Evolutionary conservation across 768 basidiomycete species (phyloP), one percentile per base, ranked within the genome.

Genomic region (Mycena haematopus): DNA sequence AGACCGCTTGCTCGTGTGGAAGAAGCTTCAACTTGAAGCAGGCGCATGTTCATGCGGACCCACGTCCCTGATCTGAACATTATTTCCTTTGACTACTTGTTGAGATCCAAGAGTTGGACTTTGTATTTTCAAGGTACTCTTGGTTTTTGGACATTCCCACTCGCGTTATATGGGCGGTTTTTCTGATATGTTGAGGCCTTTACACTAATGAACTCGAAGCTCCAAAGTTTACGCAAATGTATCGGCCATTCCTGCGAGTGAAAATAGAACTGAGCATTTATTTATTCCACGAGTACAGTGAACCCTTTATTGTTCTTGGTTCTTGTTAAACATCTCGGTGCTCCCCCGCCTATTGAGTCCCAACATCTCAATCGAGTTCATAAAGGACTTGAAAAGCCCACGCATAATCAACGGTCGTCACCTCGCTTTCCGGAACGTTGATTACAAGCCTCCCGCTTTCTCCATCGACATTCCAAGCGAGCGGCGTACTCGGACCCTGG

Each of bases 1-100:
- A 65, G 86, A 88, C 63, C 78, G 78, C 47, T 65, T 89, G 17
- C 70, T 86, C 0, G 82, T 89, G 5, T 87, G 85, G 86, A 83
- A 72, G 72, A 80, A 77, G 53, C 15, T 67, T 6, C 67, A 42
- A 19, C 15, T 67, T 6, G 67, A 42, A 19, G 13, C 36, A 36
- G 11, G 13, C 13, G 36, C 6, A 31, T 31, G 29, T 31, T 31
- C 29, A n/a, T n/a, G n/a, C n/a, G n/a, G n/a, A n/a, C n/a, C n/a
- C n/a, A n/a, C n/a, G n/a, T n/a, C n/a, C n/a, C n/a, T n/a, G 9
- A 31, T 31, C 29, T 31, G 6, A 31, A 31, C 29, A 31, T n/a
- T 31, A 31, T 31, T 31, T 31, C 9, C 29, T 31, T 9, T 31
- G 29, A 4, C 29, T 31, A n/a, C n/a, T n/a, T n/a, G n/a, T n/a